Percentiles rank a stretch among this genome's conserved stretches.
These are phyloP conservation scores for Talaromyces funiculosus DNA, from an alignment of 2,329 filamentous ascomycete genomes.

Conservation along the genomic window DNA sequence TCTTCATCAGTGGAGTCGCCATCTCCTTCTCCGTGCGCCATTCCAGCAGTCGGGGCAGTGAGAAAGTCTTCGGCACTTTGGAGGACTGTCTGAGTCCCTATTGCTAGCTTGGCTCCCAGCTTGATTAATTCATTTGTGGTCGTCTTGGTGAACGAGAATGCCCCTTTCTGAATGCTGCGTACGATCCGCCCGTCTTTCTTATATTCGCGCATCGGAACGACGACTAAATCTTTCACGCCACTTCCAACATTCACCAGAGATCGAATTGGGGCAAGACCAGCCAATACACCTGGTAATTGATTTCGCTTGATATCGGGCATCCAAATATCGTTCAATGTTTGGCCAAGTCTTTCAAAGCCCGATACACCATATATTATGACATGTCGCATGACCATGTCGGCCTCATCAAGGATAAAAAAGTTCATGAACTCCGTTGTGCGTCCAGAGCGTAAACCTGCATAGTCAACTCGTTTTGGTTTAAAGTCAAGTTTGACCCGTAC, in stretches of 20 bases:
- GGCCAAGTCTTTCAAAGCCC: slow-evolving; percentile 83
- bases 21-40: slow-evolving; percentile 39
- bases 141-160: slow-evolving; percentile 81
- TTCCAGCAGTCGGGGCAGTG: slow-evolving; percentile 21
- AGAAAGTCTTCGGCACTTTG: slow-evolving; percentile 83
- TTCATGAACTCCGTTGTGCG: slow-evolving; percentile 99
- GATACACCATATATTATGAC: slow-evolving; percentile 88
- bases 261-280: slow-evolving; percentile 82
- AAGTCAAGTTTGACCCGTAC: slow-evolving; percentile 87
- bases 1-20: slow-evolving; percentile 57
- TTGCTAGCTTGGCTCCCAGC: slow-evolving; percentile 85
- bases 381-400: slow-evolving; percentile 78
- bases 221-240: slow-evolving; percentile 77
- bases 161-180: slow-evolving; percentile 86
- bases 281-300: slow-evolving; percentile 82
- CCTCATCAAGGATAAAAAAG: slow-evolving; percentile 84
- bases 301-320: slow-evolving; percentile 86
- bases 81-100: slow-evolving; percentile 89
- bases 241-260: slow-evolving; percentile 86
- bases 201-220: slow-evolving; percentile 88
- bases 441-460: slow-evolving; percentile 83
- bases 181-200: slow-evolving; percentile 88
- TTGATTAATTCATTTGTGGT: slow-evolving; percentile 93
- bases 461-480: slow-evolving; percentile 97
- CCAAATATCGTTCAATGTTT: slow-evolving; percentile 93